phyloP scores from a whole-genome alignment of 768 basidiomycete species.

The Aureoboletus auriporus region DNA sequence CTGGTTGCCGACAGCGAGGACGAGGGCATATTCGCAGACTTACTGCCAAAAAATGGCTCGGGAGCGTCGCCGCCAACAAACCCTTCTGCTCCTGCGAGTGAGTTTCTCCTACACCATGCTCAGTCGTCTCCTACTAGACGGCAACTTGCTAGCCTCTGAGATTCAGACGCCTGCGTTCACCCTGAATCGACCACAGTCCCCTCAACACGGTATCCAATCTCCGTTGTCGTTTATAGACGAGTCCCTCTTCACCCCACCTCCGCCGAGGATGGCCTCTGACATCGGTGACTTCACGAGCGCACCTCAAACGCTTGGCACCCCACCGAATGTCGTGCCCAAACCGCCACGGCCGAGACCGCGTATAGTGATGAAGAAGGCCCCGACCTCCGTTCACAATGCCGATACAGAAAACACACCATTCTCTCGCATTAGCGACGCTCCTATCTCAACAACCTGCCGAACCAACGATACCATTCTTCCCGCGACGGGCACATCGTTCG shows the following conservation, averaged over 20 bases:
- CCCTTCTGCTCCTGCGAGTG: constrained; percentile 4
- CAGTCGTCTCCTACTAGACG: neutral
- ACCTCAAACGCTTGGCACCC: constrained; percentile 4
- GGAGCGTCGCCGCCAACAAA: no score
- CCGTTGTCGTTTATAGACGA: constrained; percentile 1
- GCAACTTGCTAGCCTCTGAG: constrained; percentile 5
- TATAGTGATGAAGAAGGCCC: constrained; percentile 18
- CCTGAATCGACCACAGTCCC: constrained; percentile 11
- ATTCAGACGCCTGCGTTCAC: constrained; percentile 21
- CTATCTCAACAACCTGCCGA: constrained; percentile 5
- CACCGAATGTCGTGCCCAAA: neutral
- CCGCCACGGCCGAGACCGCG: constrained; percentile 32
- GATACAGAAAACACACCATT: constrained; percentile 7
- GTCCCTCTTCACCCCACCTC: constrained; percentile 29
- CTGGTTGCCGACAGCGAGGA: constrained; percentile 47
- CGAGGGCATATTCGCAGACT: constrained; percentile 18
- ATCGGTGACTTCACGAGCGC: constrained; percentile 15
- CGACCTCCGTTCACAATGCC: neutral
- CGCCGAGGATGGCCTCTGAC: neutral
- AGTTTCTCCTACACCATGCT: neutral
- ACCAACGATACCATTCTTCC: constrained; percentile 21
- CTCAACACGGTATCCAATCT: constrained; percentile 6
- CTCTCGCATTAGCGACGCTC: constrained; percentile 21
- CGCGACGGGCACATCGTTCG: constrained; percentile 9
- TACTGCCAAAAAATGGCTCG: neutral